Conservation (phyloP, 768 basidiomycete species). For the Hortiboletus flavorubellus region DNA sequence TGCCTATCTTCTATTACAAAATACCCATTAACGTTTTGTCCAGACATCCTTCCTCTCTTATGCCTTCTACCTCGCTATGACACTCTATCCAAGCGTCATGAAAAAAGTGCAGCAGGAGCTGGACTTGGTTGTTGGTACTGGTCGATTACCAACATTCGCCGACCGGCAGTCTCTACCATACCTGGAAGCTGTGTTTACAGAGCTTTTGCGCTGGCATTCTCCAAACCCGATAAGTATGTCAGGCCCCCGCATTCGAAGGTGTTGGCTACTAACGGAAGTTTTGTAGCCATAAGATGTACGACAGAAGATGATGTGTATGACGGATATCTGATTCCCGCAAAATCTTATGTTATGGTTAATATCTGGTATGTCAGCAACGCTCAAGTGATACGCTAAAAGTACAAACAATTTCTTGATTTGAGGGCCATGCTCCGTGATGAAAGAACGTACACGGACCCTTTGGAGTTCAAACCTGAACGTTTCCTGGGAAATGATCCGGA, state of each 20-base stretch:
- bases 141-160: constrained; percentile 21
- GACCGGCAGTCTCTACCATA: constrained; percentile 27
- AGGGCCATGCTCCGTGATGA: constrained; percentile 22
- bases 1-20: constrained; percentile 17
- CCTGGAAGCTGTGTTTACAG: constrained; percentile 25
- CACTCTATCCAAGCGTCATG: constrained; percentile 25
- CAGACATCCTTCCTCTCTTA: constrained; percentile 12
- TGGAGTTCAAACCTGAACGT: constrained; percentile 19
- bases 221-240: constrained; percentile 12
- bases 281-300: constrained; percentile 6
- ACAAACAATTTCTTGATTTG: background rate
- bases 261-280: background rate
- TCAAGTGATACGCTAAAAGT: background rate
- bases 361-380: constrained; percentile 6
- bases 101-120: constrained; percentile 27
- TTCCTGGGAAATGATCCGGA: constrained; percentile 17
- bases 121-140: constrained; percentile 23
- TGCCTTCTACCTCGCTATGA: constrained; percentile 28
- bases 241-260: background rate
- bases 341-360: constrained; percentile 16
- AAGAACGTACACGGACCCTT: constrained; percentile 13
- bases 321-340: constrained; percentile 20
- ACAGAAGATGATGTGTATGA: constrained; percentile 16
- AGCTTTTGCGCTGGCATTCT: constrained; percentile 22
- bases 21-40: background rate